phyloP scores from a whole-genome alignment of 331 rosid genomes.

The Pyracantha coccinea region DNA sequence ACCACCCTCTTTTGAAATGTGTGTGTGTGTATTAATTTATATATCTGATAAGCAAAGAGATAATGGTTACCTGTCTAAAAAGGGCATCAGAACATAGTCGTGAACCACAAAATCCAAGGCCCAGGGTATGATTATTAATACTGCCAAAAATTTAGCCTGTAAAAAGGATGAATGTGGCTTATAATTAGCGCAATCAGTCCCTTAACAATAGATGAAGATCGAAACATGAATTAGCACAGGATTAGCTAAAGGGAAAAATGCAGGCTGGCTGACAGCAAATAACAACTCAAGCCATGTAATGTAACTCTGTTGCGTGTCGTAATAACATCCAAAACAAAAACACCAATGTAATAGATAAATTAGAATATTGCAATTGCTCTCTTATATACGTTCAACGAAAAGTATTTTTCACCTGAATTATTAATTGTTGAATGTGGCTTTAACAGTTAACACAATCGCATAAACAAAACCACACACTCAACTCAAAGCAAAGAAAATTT shows the following conservation, averaged over 20 bases:
- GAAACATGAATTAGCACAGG: background rate
- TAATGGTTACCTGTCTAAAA: constrained; percentile 68
- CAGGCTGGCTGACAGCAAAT: background rate
- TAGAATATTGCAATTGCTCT: background rate
- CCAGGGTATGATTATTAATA: constrained; percentile 75
- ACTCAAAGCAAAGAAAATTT: background rate
- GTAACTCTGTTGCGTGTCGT: background rate
- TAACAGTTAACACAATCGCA: background rate
- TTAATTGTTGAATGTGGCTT: background rate
- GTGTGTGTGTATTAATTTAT: background rate
- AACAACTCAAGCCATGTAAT: background rate
- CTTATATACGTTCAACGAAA: too few species aligned
- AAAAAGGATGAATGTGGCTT: constrained; percentile 12
- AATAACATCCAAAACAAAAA: background rate
- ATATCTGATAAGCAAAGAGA: constrained; percentile 3
- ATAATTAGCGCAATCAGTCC: background rate
- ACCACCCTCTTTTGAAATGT: background rate
- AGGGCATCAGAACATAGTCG: constrained; percentile 90
- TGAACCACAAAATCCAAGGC: constrained; percentile 85
- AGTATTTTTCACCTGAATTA: background rate
- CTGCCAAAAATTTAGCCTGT: constrained; percentile 87
- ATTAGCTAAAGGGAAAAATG: constrained; percentile 1
- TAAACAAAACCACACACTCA: background rate
- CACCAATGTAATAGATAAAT: background rate
- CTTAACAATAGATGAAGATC: background rate